Evolutionary conservation across 345 rosid species (phyloP), one percentile per base, ranked within the genome.

Genomic region (Syzygium grande): DNA sequence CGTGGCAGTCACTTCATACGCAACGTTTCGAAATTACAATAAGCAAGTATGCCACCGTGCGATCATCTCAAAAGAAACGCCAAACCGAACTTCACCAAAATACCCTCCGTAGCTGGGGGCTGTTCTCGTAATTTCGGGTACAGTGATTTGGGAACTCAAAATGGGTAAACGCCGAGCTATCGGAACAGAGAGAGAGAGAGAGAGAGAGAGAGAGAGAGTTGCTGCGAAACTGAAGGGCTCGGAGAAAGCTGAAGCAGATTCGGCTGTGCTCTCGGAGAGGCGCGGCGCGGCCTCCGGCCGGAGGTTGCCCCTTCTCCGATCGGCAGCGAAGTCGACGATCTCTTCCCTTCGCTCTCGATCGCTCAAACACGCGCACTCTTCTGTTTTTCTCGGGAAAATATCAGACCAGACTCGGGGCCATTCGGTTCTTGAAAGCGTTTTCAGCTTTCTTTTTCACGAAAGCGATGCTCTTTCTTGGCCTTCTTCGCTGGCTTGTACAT

Each of bases 221-320:
- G 46, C 79, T 68, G 19, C 0, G 46, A 68, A 16, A 65, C 17
- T 16, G 43, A 30, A 17, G 46, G 79, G 46, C 15, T 19, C 0
- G 49, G 49, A 59, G 25, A 43, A 55, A 55, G 59, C 27, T 21
- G 59, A 55, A 22, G 59, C 59, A 34, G 83, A 16, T 63, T 38
- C 52, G 87, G 77, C 79, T 86, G 61, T 86, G 87, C 87, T 86
- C 87, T 65, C 53, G 87, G 80, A 34, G 25, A 53, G 52, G 87
- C 54, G 8, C 56, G 87, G 77, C 87, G 87, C 54, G 7, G 46
- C 80, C 34, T 58, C 78, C 38, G 73, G 11, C 78, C 52, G 51
- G 52, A 49, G 77, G 80, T 61, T 61, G 53, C 87, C 80, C 55
- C 80, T 61, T 58, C 53, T 38, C 87, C 23, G 87, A 43, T 46